Evolutionary conservation across 345 rosid genomes (phyloP).

Genomic region (Kernera saxatilis): DNA sequence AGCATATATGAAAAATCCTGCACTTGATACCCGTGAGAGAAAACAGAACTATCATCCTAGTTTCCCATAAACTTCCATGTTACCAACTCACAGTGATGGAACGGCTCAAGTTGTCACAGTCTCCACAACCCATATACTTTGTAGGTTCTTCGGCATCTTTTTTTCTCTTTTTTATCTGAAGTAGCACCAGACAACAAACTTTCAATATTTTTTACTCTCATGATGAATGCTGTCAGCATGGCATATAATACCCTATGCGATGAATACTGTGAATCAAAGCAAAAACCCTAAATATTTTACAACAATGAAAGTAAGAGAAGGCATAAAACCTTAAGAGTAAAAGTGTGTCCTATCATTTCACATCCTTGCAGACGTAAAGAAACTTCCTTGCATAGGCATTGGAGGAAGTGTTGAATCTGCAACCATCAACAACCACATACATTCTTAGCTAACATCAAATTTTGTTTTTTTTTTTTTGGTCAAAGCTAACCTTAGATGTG

Average conservation of each 20-base stretch:
- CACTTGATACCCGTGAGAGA: neutral
- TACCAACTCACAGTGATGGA: constrained; percentile 57
- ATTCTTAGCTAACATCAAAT: neutral
- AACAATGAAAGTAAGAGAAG: constrained; percentile 8
- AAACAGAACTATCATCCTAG: neutral
- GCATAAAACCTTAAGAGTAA: constrained; percentile 70
- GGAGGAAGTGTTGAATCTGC: constrained; percentile 66
- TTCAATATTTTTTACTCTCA: neutral
- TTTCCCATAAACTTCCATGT: neutral
- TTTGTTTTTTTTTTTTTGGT: no score
- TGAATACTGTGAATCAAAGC: neutral
- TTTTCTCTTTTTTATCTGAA: constrained; percentile 80
- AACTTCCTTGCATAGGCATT: constrained; percentile 86
- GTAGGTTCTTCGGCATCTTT: constrained; percentile 71
- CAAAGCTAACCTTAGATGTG: no score
- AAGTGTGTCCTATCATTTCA: constrained; percentile 74
- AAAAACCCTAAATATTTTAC: neutral
- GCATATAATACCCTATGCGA: constrained; percentile 4
- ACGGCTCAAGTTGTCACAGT: constrained; percentile 84
- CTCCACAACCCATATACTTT: constrained; percentile 94
- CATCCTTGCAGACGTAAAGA: constrained; percentile 79
- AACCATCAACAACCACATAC: constrained; percentile 23
- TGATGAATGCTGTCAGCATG: neutral
- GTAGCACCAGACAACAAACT: neutral
- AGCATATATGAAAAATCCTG: neutral